A percentile compares a stretch with the other conserved stretches of the same genome.
Evolutionary conservation across 2,329 filamentous ascomycete genomes (phyloP).

Genomic region (Aspergillus pseudotamarii): DNA sequence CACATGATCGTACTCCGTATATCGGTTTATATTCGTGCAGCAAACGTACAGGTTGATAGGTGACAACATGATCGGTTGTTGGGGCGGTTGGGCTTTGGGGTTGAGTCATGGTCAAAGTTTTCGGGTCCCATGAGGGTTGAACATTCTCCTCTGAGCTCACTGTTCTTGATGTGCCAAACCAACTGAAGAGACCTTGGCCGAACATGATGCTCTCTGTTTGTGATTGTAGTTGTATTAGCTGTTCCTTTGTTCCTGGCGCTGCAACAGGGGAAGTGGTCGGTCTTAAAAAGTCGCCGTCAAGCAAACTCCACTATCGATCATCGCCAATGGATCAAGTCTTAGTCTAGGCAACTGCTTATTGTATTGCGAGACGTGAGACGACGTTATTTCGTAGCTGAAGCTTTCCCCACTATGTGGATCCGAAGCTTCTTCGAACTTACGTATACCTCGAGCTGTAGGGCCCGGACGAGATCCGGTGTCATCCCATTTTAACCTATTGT

Average conservation of each 20-base stretch:
- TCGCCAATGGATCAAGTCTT: not conserved
- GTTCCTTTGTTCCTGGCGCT: not conserved
- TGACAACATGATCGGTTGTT: conserved; percentile 1
- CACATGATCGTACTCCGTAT: not conserved
- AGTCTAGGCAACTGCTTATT: not conserved
- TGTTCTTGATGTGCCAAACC: conserved; percentile 4
- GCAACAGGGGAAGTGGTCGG: not conserved
- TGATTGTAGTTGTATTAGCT: not conserved
- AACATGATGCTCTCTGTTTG: not conserved
- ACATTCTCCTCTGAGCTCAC: not conserved
- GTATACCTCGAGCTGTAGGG: not conserved
- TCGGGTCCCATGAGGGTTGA: conserved; percentile 7
- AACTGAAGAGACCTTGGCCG: conserved; percentile 4
- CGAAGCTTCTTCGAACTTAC: not conserved
- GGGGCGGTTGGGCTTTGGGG: conserved; percentile 6
- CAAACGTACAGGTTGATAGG: conserved; percentile 6
- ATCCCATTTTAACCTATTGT: not conserved
- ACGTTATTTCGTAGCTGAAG: not conserved
- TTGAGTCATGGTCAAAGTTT: conserved; percentile 9
- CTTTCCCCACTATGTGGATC: not conserved
- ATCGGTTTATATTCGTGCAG: not conserved
- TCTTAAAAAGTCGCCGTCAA: not conserved
- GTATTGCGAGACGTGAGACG: not conserved
- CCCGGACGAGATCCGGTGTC: not conserved
- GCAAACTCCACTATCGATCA: not conserved